Evolutionary conservation across 768 basidiomycete genomes (phyloP), one percentile per base, ranked within the genome.

Genomic region (Boletus rufocinnamomeus): DNA sequence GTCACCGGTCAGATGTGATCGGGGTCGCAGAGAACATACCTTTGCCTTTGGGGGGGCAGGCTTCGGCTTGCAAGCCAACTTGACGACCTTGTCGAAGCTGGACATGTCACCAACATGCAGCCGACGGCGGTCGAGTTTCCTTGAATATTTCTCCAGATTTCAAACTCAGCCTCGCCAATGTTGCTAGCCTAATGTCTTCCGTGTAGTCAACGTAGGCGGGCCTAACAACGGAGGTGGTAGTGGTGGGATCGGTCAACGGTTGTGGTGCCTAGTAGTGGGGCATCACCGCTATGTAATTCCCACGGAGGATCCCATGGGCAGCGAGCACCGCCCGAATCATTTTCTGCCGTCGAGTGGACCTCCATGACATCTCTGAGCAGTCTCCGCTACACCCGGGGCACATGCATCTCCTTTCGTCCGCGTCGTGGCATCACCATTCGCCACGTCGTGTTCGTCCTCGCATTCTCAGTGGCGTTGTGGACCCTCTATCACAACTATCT

Each of bases 41-140:
- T 99, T 99, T 63, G 93, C 77, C 77, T 99, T 99, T 61, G 97
- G 97, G 2, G 93, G 87, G 2, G 93, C 93, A 47, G 92, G 86
- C 78, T 98, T 98, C 56, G 95, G 93, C 82, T 98, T 98, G 78
- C 95, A 98, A 16, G 96, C 97, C 71, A 93, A 77, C 77, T 96
- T 97, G 66, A 98, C 91, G 69, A 91, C 87, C 81, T 98, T 92
- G 79, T 92, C 90, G 74, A 82, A 90, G 76, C 86, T 87, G 66
- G 89, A 87, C 87, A 88, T 88, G 56, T 35, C 52, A 38, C 49
- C 35, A 25, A 0, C 50, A 23, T 19, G 55, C 37, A 23, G 51
- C 58, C 56, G 55, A 11, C 43, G 49, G 19, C 30, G 43, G 45
- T 35, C 41, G 21, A 47, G 49, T 59, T 49, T 62, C 53, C 56